phyloP scores from a whole-genome alignment of 306 rosid species.

The Abrus pulchellus region DNA sequence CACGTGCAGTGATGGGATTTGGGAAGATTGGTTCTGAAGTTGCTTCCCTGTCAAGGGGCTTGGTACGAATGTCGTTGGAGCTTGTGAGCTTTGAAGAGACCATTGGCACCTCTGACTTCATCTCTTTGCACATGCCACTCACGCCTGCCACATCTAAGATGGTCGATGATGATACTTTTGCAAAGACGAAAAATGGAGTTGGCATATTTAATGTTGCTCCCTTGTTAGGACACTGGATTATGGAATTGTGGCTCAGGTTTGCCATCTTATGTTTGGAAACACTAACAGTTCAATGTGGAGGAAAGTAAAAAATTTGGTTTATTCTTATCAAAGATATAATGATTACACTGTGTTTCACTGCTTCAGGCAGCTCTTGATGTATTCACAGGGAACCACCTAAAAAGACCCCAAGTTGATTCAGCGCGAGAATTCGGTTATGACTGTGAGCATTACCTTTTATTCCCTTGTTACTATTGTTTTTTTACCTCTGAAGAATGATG shows the following conservation, averaged over 20 bases:
- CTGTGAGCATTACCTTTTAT: not conserved
- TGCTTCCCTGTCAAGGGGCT: slow-evolving; percentile 96
- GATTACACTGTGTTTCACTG: slow-evolving; percentile 7
- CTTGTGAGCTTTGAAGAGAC: slow-evolving; percentile 96
- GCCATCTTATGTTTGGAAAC: slow-evolving; percentile 17
- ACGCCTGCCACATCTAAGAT: slow-evolving; percentile 85
- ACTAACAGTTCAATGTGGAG: not conserved
- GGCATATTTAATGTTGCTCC: slow-evolving; percentile 92
- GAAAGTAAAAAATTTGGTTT: not conserved
- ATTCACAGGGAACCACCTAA: slow-evolving; percentile 85
- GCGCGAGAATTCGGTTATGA: slow-evolving; percentile 50
- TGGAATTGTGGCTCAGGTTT: slow-evolving; percentile 93
- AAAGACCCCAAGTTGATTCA: slow-evolving; percentile 75
- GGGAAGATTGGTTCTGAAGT: slow-evolving; percentile 99
- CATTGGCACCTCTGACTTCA: slow-evolving; percentile 85
- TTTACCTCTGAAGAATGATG: slow-evolving; percentile 44
- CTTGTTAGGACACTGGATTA: slow-evolving; percentile 88
- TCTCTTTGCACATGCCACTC: slow-evolving; percentile 98
- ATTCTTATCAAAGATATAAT: slow-evolving; percentile 11
- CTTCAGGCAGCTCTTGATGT: slow-evolving; percentile 97
- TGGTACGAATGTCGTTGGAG: slow-evolving; percentile 96
- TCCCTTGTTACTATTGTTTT: slow-evolving; percentile 14
- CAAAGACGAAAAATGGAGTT: slow-evolving; percentile 96
- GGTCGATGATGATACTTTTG: slow-evolving; percentile 90
- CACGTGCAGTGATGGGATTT: slow-evolving; percentile 95